phyloP scores from a whole-genome alignment of 2,329 filamentous ascomycete genomes.

The Colletotrichum viniferum region DNA sequence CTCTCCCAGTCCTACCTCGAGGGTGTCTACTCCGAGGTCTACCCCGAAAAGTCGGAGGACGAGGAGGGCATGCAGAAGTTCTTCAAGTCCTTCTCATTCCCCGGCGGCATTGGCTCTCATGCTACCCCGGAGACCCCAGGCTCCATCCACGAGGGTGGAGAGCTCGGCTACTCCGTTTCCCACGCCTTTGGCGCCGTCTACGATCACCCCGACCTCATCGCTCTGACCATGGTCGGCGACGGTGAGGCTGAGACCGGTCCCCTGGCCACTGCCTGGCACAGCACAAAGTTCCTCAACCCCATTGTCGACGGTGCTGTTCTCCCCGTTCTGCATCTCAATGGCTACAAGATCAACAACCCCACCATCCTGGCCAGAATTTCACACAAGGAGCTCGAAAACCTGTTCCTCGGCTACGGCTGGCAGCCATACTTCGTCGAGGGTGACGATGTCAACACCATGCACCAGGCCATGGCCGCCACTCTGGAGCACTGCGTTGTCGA shows the following conservation, averaged over 20 bases:
- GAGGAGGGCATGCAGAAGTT: constrained; percentile 73
- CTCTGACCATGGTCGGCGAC: constrained; percentile 79
- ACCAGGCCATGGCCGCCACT: constrained; percentile 81
- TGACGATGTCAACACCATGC: constrained; percentile 74
- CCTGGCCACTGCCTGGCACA: constrained; percentile 80
- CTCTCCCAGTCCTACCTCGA: constrained; percentile 80
- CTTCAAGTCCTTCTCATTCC: constrained; percentile 86
- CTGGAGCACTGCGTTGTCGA: constrained; percentile 74
- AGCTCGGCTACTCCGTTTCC: constrained; percentile 81
- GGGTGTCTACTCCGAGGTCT: constrained; percentile 78
- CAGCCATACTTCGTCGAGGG: constrained; percentile 82
- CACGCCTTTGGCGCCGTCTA: constrained; percentile 81
- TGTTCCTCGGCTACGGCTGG: constrained; percentile 80
- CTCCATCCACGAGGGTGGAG: constrained; percentile 78
- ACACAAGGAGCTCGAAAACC: constrained; percentile 71
- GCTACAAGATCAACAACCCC: constrained; percentile 86
- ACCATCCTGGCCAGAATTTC: constrained; percentile 75
- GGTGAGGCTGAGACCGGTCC: constrained; percentile 84
- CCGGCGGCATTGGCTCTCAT: constrained; percentile 78
- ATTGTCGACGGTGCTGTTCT: constrained; percentile 79
- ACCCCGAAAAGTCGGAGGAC: constrained; percentile 74
- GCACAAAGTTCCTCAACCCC: constrained; percentile 82
- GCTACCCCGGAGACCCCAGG: constrained; percentile 81
- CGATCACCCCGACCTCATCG: constrained; percentile 76
- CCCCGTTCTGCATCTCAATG: constrained; percentile 79